phyloP scores from a whole-genome alignment of 768 basidiomycete species.

The Tulasnella sp. region DNA sequence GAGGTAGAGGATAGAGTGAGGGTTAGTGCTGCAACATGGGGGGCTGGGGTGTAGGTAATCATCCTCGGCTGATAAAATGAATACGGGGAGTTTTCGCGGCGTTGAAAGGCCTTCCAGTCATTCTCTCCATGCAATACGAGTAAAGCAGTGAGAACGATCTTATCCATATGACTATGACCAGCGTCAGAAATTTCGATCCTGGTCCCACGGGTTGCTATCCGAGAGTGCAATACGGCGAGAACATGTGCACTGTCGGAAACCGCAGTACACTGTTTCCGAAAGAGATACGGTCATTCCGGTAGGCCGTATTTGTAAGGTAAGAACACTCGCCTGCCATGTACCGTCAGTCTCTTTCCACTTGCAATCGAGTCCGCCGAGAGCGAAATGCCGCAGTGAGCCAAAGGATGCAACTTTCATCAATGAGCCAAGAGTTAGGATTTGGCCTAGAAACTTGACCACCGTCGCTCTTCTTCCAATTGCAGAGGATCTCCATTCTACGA shows the following conservation, averaged over 20 bases:
- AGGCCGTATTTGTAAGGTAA: not conserved
- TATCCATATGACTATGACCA: conserved; percentile 5
- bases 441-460: conserved; percentile 1
- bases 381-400: conserved; percentile 4
- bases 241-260: not conserved
- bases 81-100: not conserved
- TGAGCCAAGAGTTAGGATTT: conserved; percentile 1
- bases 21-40: conserved; percentile 10
- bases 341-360: conserved; percentile 13
- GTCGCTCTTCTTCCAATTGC: conserved; percentile 6
- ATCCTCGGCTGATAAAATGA: conserved; percentile 7
- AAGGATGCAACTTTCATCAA: conserved; percentile 6
- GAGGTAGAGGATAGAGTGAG: conserved; percentile 8
- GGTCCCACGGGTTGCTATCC: conserved; percentile 9
- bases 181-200: conserved; percentile 10
- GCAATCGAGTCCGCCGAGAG: conserved; percentile 1
- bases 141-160: conserved; percentile 14
- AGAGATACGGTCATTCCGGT: not conserved
- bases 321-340: conserved; percentile 9
- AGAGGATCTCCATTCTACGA: conserved; percentile 7
- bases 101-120: conserved; percentile 10
- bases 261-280: conserved; percentile 3
- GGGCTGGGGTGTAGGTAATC: not conserved
- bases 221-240: conserved; percentile 11
- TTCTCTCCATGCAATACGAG: conserved; percentile 13